These are phyloP conservation scores for Vanrija humicola DNA, from an alignment of 1,284 basidiomycete genomes.

Conservation along the genomic window DNA sequence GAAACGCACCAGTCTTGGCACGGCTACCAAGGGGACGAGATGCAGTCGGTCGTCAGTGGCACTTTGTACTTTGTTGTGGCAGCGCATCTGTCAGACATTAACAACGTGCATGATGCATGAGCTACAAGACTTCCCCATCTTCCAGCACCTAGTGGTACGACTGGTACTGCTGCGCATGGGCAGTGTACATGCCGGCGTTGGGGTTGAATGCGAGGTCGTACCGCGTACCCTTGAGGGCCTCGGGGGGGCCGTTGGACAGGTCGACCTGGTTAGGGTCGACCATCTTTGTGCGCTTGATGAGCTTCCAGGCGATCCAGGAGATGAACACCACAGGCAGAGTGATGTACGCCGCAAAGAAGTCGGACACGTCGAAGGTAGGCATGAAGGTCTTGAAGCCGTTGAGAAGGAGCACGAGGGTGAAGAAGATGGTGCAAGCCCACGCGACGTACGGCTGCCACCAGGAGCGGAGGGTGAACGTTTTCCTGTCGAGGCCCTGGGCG, in stretches of 20 bases:
- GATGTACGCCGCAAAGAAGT: slow-evolving; percentile 24
- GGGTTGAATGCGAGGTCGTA: slow-evolving; percentile 4
- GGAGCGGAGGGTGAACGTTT: slow-evolving; percentile 11
- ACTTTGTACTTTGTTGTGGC: no score
- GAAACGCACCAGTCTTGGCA: no score
- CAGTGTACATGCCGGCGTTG: neutral
- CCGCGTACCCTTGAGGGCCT: slow-evolving; percentile 10
- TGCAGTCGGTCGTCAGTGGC: no score
- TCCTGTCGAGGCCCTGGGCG: slow-evolving; percentile 22
- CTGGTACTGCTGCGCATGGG: neutral
- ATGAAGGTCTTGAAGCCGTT: slow-evolving; percentile 14
- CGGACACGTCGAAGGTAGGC: neutral
- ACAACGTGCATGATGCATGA: neutral
- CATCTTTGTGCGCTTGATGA: slow-evolving; percentile 9
- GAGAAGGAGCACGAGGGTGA: slow-evolving; percentile 17
- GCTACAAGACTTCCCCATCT: neutral
- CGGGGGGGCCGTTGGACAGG: slow-evolving; percentile 50
- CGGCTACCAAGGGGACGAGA: no score
- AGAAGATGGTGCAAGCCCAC: slow-evolving; percentile 19
- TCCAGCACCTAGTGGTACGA: no score
- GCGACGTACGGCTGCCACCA: slow-evolving; percentile 20
- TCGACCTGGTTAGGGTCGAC: slow-evolving; percentile 64
- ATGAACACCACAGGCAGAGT: slow-evolving; percentile 21
- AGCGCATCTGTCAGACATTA: no score
- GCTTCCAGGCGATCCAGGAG: slow-evolving; percentile 8